Base-by-base conservation (phyloP, 2,329 filamentous ascomycete genomes). In the Ceratocystis huliohia region DNA sequence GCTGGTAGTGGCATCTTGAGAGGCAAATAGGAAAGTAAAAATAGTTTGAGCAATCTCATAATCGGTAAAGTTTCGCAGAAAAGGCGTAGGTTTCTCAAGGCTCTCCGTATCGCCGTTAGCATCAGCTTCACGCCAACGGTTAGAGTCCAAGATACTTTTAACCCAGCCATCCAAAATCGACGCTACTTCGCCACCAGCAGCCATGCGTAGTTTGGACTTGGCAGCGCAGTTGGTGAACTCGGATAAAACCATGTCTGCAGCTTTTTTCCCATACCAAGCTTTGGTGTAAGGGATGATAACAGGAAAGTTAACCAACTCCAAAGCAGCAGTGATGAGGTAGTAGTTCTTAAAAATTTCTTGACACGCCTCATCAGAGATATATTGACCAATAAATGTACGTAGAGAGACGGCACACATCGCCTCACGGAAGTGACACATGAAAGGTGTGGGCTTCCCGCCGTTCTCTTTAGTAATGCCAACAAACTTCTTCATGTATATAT, bases 151-250 rank as follows among this genome's bases (percentile, higher is more conserved):
- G 84, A 96, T 96, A 70, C 86, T 81, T 79, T 89, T 85, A 72
- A 97, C 80, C 94, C 94, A 99, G 68, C 85, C 89, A 75, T 99
- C 94, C 85, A 97, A 90, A 76, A 96, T 96, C 76, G 93, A 97
- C 70, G 86, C 88, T 67, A 93, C 79, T 67, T 93, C 85, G 70
- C 91, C 92, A 72, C 92, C 93, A 65, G 90, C 87, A 72, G 87
- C 86, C 89, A 97, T 95, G 71, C 89, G 87, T 69, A 91, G 87
- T 81, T 94, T 96, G 78, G 89, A 88, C 82, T 96, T 96, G 69
- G 91, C 89, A 61, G 93, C 89, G 74, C 93, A 96, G 77, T 91
- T 92, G 74, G 88, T 79, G 74, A 97, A 97, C 75, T 96, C 92
- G 62, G 82, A 83, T 70, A 97, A 81, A 44, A 96, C 91, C 86